Evolutionary conservation across 2,329 filamentous ascomycete genomes (phyloP).

Genomic region (Fusarium setosum): DNA sequence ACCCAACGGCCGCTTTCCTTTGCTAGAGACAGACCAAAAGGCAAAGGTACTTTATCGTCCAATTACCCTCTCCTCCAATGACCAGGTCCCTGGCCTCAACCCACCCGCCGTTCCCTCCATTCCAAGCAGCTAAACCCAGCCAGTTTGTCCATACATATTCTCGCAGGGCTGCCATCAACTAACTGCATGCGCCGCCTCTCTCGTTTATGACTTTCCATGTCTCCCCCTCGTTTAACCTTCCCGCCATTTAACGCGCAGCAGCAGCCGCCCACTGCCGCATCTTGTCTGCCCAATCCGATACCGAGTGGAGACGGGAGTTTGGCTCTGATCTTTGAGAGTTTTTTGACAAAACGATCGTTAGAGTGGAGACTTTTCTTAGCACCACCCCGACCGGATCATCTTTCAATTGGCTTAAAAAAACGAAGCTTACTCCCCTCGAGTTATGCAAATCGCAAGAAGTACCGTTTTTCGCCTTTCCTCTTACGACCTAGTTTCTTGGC

Average conservation of each 20-base stretch:
- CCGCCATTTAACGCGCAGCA: background rate
- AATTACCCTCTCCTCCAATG: constrained; percentile 18
- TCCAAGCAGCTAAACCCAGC: constrained; percentile 9
- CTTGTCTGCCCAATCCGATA: constrained; percentile 2
- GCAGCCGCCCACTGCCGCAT: background rate
- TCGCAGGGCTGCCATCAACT: background rate
- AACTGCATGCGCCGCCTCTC: constrained; percentile 1
- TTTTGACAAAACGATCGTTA: too few relatives aligned
- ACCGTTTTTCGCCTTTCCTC: too few relatives aligned
- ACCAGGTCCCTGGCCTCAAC: constrained; percentile 16
- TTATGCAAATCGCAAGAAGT: too few relatives aligned
- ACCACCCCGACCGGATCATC: too few relatives aligned
- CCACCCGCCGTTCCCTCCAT: constrained; percentile 3
- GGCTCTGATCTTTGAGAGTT: too few relatives aligned
- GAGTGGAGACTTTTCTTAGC: too few relatives aligned
- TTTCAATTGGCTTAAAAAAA: too few relatives aligned
- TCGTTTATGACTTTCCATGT: background rate
- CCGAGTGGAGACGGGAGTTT: background rate
- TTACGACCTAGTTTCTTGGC: too few relatives aligned
- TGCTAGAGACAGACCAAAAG: background rate
- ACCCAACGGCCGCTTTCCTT: background rate
- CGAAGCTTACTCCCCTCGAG: too few relatives aligned
- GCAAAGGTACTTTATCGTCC: background rate
- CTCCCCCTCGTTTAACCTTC: background rate
- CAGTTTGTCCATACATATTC: constrained; percentile 3